phyloP scores from a whole-genome alignment of 1,139 yeast species.

The Yamadazyma oceani region DNA sequence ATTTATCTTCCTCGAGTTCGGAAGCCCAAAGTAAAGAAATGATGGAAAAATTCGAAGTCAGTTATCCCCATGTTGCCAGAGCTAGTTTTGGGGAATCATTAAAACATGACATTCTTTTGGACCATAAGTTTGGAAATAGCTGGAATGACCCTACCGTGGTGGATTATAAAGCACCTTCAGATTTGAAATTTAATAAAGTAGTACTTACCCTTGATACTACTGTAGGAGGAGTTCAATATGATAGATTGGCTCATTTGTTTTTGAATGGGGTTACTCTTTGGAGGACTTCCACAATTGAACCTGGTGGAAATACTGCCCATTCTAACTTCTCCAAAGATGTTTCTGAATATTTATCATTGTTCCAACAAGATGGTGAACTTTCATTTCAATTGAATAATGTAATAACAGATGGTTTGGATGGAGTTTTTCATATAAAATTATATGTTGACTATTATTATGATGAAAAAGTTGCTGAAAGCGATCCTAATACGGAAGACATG shows the following conservation, averaged over 20 bases:
- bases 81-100: conserved; percentile 32
- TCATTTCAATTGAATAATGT: conserved; percentile 68
- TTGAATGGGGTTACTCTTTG: conserved; percentile 69
- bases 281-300: conserved; percentile 87
- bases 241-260: conserved; percentile 70
- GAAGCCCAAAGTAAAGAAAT: not conserved
- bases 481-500: too few species aligned
- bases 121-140: conserved; percentile 38
- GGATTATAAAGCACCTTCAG: conserved; percentile 21
- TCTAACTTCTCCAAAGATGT: conserved; percentile 63
- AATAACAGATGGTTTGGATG: conserved; percentile 55
- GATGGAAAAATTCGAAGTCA: conserved; percentile 25
- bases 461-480: conserved; percentile 1
- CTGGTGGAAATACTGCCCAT: conserved; percentile 49
- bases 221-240: conserved; percentile 71
- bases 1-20: not conserved
- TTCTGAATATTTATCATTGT: conserved; percentile 54
- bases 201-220: conserved; percentile 58
- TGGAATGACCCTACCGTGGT: conserved; percentile 36
- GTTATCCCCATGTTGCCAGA: conserved; percentile 30
- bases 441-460: conserved; percentile 43
- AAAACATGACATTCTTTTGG: conserved; percentile 23
- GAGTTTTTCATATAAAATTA: conserved; percentile 58
- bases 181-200: conserved; percentile 55
- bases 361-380: conserved; percentile 36